These are phyloP conservation scores for Eucalyptus dawsonii DNA, from an alignment of 345 rosid genomes.

Conservation along the genomic window DNA sequence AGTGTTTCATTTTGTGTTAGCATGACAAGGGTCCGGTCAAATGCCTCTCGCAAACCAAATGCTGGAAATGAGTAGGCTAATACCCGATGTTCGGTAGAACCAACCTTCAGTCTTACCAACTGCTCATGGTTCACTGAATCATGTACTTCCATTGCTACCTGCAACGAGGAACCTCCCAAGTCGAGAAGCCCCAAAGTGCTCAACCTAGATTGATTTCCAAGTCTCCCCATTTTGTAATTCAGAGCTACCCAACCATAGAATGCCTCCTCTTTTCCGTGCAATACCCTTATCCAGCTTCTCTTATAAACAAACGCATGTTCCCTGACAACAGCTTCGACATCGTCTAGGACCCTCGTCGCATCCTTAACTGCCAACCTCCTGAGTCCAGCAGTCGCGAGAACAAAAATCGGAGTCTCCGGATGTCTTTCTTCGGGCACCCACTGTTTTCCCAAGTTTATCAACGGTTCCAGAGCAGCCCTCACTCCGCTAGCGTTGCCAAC, in stretches of 20 bases:
- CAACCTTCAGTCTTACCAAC: constrained; percentile 20
- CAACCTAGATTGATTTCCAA: constrained; percentile 15
- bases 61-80: constrained; percentile 32
- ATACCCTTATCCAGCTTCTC: constrained; percentile 34
- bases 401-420: constrained; percentile 32
- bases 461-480: constrained; percentile 29
- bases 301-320: constrained; percentile 16
- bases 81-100: constrained; percentile 12
- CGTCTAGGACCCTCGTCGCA: constrained; percentile 22
- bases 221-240: constrained; percentile 35
- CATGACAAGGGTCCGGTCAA: constrained; percentile 38
- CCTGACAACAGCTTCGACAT: constrained; percentile 24
- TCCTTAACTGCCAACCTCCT: constrained; percentile 26
- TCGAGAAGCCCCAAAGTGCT: constrained; percentile 46
- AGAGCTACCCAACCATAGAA: constrained; percentile 61
- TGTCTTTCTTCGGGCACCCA: constrained; percentile 35
- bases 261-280: constrained; percentile 58
- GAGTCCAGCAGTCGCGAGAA: constrained; percentile 56
- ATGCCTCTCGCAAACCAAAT: constrained; percentile 47
- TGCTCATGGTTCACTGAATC: constrained; percentile 2
- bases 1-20: constrained; percentile 2
- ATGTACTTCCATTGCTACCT: constrained; percentile 31
- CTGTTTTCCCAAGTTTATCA: constrained; percentile 22
- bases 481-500: constrained; percentile 36
- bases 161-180: constrained; percentile 61